Evolutionary conservation across 2,329 filamentous ascomycete genomes (phyloP).

Genomic region (Ophiocordyceps robertsii): DNA sequence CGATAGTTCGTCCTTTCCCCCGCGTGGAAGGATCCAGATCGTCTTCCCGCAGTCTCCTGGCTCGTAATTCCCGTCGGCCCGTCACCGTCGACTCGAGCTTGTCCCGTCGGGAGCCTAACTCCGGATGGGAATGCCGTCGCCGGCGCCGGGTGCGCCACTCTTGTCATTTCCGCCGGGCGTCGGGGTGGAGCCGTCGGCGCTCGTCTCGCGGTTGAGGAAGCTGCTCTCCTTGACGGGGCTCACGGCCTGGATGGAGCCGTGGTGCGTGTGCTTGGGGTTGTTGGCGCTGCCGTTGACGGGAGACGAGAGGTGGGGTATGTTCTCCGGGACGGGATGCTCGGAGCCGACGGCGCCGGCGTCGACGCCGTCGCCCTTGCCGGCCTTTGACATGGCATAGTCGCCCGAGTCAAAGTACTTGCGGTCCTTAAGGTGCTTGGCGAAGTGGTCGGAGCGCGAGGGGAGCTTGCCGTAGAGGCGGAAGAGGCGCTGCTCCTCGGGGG

Average conservation of each 20-base stretch:
- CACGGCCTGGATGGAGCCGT: conserved; percentile 42
- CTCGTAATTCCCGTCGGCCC: too few species aligned
- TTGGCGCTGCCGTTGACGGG: conserved; percentile 31
- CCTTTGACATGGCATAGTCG: conserved; percentile 93
- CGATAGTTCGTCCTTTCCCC: too few species aligned
- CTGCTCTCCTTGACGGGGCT: conserved; percentile 87
- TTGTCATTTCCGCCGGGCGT: conserved; percentile 17
- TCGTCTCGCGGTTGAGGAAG: conserved; percentile 73
- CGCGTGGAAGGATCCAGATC: too few species aligned
- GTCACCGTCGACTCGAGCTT: neutral
- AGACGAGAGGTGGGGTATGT: conserved; percentile 79
- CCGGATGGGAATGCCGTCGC: conserved; percentile 47
- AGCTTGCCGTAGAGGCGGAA: conserved; percentile 97
- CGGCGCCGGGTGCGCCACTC: conserved; percentile 12
- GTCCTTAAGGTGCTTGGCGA: conserved; percentile 98
- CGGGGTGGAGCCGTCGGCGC: conserved; percentile 36
- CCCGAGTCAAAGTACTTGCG: conserved; percentile 98
- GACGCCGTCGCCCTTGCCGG: conserved; percentile 87
- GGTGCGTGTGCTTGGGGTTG: conserved; percentile 20
- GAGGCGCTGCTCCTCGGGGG: conserved; percentile 87
- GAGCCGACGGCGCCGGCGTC: conserved; percentile 89
- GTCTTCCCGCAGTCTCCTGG: too few species aligned
- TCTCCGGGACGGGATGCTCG: conserved; percentile 87
- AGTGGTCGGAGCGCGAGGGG: conserved; percentile 86
- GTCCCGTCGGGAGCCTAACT: conserved; percentile 26